These are phyloP conservation scores for Hypoxylon sp. DNA, from an alignment of 2,329 filamentous ascomycete genomes.

Conservation along the genomic window DNA sequence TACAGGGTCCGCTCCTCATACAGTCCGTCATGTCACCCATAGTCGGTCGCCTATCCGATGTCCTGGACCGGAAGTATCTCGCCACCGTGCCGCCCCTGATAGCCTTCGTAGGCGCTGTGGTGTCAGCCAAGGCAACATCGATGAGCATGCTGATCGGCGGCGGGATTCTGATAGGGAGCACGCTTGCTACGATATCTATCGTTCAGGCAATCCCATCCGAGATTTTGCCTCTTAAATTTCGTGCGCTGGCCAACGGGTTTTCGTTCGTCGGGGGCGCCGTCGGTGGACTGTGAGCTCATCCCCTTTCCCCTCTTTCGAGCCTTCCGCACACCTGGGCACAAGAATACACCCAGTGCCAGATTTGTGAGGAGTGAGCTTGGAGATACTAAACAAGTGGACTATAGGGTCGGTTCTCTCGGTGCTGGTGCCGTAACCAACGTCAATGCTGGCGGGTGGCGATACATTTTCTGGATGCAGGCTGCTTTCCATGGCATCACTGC, in stretches of 20 bases:
- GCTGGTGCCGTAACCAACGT: slow-evolving; percentile 61
- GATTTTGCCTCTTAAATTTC: slow-evolving; percentile 63
- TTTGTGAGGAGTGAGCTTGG: neutral
- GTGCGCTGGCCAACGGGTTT: slow-evolving; percentile 63
- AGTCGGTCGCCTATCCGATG: slow-evolving; percentile 63
- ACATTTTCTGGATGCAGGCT: slow-evolving; percentile 67
- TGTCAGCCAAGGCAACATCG: slow-evolving; percentile 62
- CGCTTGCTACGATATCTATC: slow-evolving; percentile 62
- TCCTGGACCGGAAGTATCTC: slow-evolving; percentile 62
- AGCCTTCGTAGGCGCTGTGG: slow-evolving; percentile 60
- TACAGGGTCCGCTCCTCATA: slow-evolving; percentile 63
- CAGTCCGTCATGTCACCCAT: slow-evolving; percentile 64
- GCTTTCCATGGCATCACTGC: slow-evolving; percentile 58
- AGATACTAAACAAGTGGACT: neutral
- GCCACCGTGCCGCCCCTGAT: slow-evolving; percentile 60
- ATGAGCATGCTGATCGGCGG: slow-evolving; percentile 65
- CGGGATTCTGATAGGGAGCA: slow-evolving; percentile 64
- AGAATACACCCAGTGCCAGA: neutral
- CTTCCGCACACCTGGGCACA: neutral
- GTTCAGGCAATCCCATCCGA: slow-evolving; percentile 64
- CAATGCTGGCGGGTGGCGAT: slow-evolving; percentile 57
- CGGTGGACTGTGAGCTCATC: slow-evolving; percentile 57
- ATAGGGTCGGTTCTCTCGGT: slow-evolving; percentile 56
- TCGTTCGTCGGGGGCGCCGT: slow-evolving; percentile 59
- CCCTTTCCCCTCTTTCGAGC: slow-evolving; percentile 3